Evolutionary conservation across 495 filamentous ascomycete genomes (phyloP).

Genomic region (Opeltia flavorubescens): DNA sequence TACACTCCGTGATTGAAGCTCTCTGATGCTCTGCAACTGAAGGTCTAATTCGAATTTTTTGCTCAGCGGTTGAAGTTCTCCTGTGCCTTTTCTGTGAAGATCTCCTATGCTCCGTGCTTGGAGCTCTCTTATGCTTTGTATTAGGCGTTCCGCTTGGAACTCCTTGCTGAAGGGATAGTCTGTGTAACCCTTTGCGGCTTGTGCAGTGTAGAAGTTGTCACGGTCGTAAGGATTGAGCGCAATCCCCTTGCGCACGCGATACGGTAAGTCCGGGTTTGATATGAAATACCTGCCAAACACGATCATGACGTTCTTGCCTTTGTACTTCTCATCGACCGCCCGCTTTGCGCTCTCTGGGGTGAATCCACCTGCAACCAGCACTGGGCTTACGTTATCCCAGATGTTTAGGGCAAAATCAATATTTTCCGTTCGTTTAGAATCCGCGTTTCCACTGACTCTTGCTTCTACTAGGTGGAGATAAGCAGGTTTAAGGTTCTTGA

Average conservation of each 20-base stretch:
- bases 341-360: conserved; percentile 29
- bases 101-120: no score
- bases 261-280: conserved; percentile 57
- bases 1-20: no score
- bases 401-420: conserved; percentile 40
- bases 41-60: no score
- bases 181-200: conserved; percentile 40
- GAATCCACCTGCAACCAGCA: conserved; percentile 51
- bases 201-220: conserved; percentile 42
- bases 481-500: conserved; percentile 42
- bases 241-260: conserved; percentile 42
- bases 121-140: no score
- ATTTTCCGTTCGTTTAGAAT: conserved; percentile 27
- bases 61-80: no score
- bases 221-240: conserved; percentile 41
- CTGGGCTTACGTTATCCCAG: conserved; percentile 32
- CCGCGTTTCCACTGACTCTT: conserved; percentile 31
- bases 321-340: conserved; percentile 39
- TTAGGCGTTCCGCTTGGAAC: no score
- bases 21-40: no score
- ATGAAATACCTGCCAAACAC: conserved; percentile 35
- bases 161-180: conserved; percentile 51
- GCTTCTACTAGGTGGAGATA: conserved; percentile 54
- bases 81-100: no score
- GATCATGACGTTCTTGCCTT: conserved; percentile 35